Percentiles rank a stretch among this genome's conserved stretches.
Conservation (phyloP, 495 filamentous ascomycete genomes). For the Alectoria sarmentosa region DNA sequence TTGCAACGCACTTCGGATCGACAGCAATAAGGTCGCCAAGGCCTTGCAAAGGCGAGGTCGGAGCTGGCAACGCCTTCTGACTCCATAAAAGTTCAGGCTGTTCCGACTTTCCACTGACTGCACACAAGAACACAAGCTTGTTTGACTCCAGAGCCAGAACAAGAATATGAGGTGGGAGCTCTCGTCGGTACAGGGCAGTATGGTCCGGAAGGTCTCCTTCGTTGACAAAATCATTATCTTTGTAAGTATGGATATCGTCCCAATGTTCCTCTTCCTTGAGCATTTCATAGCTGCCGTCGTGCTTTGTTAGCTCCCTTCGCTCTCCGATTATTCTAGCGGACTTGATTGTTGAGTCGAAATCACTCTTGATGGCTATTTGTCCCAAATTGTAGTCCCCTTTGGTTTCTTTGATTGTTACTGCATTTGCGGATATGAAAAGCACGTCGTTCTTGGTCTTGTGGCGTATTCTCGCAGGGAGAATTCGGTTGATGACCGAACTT, state of each 20-base stretch:
- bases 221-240: background rate
- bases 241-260: no score
- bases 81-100: slow-evolving; percentile 53
- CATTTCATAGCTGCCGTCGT: background rate
- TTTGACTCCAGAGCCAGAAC: slow-evolving; percentile 62
- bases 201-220: background rate
- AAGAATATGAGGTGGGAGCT: slow-evolving; percentile 67
- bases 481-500: slow-evolving; percentile 68
- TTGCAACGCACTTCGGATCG: slow-evolving; percentile 56
- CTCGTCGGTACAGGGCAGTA: background rate
- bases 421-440: slow-evolving; percentile 74
- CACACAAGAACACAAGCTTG: slow-evolving; percentile 66
- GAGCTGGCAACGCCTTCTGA: slow-evolving; percentile 48
- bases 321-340: slow-evolving; percentile 33
- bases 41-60: slow-evolving; percentile 46
- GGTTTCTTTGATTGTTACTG: slow-evolving; percentile 58
- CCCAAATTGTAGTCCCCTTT: slow-evolving; percentile 55
- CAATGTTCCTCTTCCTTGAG: background rate
- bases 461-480: slow-evolving; percentile 72
- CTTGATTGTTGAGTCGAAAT: slow-evolving; percentile 60
- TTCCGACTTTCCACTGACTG: slow-evolving; percentile 36
- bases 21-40: slow-evolving; percentile 76
- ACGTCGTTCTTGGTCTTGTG: slow-evolving; percentile 70
- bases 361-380: slow-evolving; percentile 61
- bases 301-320: slow-evolving; percentile 32